Conservation (phyloP, 108 stramenopile genomes). For the Pseudonitzschia delicatissima region DNA sequence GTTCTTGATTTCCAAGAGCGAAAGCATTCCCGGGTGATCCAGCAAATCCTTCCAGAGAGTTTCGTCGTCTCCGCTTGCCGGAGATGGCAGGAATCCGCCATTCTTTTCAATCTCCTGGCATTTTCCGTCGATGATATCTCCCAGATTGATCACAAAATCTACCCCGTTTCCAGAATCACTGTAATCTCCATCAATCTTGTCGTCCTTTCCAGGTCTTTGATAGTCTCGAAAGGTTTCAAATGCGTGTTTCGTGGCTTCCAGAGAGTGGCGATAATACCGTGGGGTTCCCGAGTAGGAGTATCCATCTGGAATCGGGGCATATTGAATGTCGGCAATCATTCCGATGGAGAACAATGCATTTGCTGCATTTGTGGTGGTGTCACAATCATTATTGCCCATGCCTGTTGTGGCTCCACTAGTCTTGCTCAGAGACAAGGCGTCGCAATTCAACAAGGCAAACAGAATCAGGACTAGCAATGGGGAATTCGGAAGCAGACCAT, state of each 20-base stretch:
- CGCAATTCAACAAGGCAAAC: no score
- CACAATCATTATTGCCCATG: not conserved
- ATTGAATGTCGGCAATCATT: conserved; percentile 80
- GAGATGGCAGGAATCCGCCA: conserved; percentile 34
- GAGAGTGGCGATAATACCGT: conserved; percentile 74
- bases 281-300: conserved; percentile 56
- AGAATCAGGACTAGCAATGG: no score
- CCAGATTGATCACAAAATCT: conserved; percentile 69
- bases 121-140: conserved; percentile 87
- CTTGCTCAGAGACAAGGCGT: no score
- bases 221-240: conserved; percentile 57
- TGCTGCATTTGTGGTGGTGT: not conserved
- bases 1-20: conserved; percentile 54
- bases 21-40: conserved; percentile 31
- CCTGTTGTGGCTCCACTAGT: no score
- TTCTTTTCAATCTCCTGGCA: conserved; percentile 47
- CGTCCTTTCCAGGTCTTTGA: not conserved
- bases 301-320: conserved; percentile 85
- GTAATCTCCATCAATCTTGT: not conserved
- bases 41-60: not conserved
- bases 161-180: conserved; percentile 11
- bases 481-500: no score
- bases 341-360: conserved; percentile 50
- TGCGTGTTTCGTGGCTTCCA: conserved; percentile 52
- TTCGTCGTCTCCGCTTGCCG: conserved; percentile 5